Base-by-base conservation (phyloP, 208 protist genomes). In the Vickermania spadyakhi region DNA sequence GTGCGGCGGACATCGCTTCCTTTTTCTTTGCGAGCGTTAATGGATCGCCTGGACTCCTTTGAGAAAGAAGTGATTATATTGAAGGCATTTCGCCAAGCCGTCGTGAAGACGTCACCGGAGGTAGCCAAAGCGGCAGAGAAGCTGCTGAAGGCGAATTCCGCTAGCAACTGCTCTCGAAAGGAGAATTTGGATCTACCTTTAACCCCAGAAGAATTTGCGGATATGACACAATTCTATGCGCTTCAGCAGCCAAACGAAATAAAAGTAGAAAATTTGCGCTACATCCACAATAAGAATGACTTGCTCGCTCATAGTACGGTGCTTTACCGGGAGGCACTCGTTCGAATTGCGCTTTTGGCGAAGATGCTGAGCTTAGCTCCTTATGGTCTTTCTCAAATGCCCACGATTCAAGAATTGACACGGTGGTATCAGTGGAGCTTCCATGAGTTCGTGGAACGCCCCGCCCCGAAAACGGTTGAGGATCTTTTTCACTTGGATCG, bases 381-480 rank as follows among this genome's bases (percentile, higher is more conserved):
- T 0, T 75, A 85, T 58, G 83, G 83, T 0, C 68, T 90, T 5
- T 84, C 79, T 18, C 79, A 83, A 31, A 90, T 90, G 83, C 75
- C 72, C 29, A 74, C 71, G 23, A 81, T 90, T 11, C 74, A 84
- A 53, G 70, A 81, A 31, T 57, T 90, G 68, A 79, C 79, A 41
- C 66, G 71, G 30, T 77, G 59, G 26, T 90, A 90, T 61, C 74
- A 90, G 64, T 86, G 79, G 79, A 86, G 70, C 57, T 90, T 90
- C 58, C 79, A 86, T 55, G 83, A 86, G 52, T 71, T 90, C 21
- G 74, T 74, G 0, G 79, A 56, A 65, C 77, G 61, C 5, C 66
- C 67, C 18, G 29, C 68, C 2, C 75, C 82, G 18, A 60, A 59
- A 26, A 51, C 72, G 23, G 56, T 42, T 21, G 73, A 84, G 11